phyloP scores from a whole-genome alignment of 768 basidiomycete genomes.

The Ephemerocybe angulata region DNA sequence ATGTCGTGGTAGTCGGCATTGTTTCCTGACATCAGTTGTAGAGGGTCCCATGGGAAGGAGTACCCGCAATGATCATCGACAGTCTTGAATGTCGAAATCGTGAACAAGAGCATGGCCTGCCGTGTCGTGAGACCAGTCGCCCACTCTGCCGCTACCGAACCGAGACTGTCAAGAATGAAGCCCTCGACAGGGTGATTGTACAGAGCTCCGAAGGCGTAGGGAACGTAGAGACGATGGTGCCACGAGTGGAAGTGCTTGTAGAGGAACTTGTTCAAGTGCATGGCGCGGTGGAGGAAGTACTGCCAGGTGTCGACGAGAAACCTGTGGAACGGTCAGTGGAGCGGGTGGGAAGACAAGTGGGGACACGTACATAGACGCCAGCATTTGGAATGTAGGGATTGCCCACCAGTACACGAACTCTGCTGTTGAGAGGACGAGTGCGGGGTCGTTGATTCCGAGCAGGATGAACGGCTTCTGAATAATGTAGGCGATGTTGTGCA shows the following conservation, averaged over 20 bases:
- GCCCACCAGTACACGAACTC: conserved; percentile 91
- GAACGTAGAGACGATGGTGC: conserved; percentile 95
- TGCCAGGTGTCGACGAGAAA: conserved; percentile 97
- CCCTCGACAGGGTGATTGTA: conserved; percentile 99
- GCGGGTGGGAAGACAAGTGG: not conserved
- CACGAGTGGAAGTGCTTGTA: conserved; percentile 91
- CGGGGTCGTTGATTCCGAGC: not conserved
- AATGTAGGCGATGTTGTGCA: conserved; percentile 38
- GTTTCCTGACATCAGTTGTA: conserved; percentile 81
- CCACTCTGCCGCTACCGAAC: conserved; percentile 73
- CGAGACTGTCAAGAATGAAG: conserved; percentile 81
- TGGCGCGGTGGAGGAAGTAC: conserved; percentile 89
- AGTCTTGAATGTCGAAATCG: conserved; percentile 83
- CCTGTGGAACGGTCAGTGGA: conserved; percentile 37
- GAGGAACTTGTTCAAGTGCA: conserved; percentile 88
- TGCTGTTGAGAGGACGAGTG: conserved; percentile 36
- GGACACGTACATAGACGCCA: conserved; percentile 75
- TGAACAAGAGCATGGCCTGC: conserved; percentile 82
- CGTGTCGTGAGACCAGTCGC: conserved; percentile 67
- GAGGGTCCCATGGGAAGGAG: conserved; percentile 83
- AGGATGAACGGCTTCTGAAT: conserved; percentile 35
- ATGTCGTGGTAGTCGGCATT: conserved; percentile 98
- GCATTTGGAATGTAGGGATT: conserved; percentile 68
- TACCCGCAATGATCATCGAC: conserved; percentile 97
- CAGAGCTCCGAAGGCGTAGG: conserved; percentile 93